Percentiles rank a stretch among this genome's conserved stretches.
phyloP scores from a whole-genome alignment of 176 grass and related monocot genomes.

The Puccinellia tenuiflora region DNA sequence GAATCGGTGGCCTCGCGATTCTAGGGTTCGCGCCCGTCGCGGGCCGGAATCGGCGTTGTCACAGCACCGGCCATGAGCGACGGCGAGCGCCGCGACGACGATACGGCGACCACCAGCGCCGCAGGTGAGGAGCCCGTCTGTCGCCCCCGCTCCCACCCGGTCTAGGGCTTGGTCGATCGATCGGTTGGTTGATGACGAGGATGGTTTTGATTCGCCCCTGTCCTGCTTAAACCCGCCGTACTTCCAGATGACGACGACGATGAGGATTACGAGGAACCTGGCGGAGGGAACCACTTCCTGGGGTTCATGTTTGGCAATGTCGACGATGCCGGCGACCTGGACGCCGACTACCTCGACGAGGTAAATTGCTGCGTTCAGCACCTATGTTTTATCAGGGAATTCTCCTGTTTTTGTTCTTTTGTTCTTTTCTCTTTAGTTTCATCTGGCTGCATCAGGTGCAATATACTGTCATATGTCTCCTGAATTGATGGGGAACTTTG shows the following conservation, averaged over 20 bases:
- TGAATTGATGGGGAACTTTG: neutral
- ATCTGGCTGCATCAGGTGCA: neutral
- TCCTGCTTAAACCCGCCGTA: neutral
- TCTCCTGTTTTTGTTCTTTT: neutral
- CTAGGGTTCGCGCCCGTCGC: slow-evolving; percentile 35
- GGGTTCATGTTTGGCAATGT: slow-evolving; percentile 99
- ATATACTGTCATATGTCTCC: neutral
- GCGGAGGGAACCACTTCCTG: slow-evolving; percentile 64
- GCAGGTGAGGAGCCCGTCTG: slow-evolving; percentile 28
- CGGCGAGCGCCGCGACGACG: slow-evolving; percentile 33
- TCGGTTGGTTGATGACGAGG: neutral
- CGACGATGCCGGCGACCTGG: slow-evolving; percentile 88
- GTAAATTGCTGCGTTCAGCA: slow-evolving; percentile 17
- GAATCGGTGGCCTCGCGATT: neutral
- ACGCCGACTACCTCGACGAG: slow-evolving; percentile 97
- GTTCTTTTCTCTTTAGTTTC: neutral
- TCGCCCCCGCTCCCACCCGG: neutral
- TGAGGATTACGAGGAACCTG: slow-evolving; percentile 77
- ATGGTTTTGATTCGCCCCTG: neutral
- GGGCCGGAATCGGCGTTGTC: neutral
- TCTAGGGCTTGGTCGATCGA: neutral
- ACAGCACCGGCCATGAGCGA: slow-evolving; percentile 27
- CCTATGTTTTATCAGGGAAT: neutral
- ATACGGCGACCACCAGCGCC: slow-evolving; percentile 23
- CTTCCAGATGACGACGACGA: slow-evolving; percentile 64